A percentile compares a stretch with the other conserved stretches of the same genome.
These are phyloP conservation scores for Dysphania ambrosioides DNA, from an alignment of 148 eudicot genomes.

Conservation along the genomic window DNA sequence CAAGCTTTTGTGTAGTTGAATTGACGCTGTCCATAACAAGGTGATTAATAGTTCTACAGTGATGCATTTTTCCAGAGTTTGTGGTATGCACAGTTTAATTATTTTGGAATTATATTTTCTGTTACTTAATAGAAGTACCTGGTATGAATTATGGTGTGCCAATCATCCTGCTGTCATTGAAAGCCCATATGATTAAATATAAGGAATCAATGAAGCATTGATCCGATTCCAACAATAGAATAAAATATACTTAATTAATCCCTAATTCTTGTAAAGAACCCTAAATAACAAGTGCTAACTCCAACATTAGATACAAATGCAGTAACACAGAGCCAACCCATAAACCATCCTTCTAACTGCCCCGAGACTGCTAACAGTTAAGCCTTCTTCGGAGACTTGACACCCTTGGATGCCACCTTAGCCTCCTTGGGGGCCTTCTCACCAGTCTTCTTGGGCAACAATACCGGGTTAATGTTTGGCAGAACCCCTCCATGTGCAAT, in stretches of 20 bases:
- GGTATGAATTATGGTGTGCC: too few relatives aligned
- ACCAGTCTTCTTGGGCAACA: constrained; percentile 54
- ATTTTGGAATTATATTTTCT: too few relatives aligned
- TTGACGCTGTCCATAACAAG: not conserved
- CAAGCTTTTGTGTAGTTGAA: not conserved
- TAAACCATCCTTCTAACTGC: not conserved
- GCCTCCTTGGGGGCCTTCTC: constrained; percentile 44
- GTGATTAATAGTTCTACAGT: not conserved
- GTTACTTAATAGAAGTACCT: too few relatives aligned
- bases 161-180: too few relatives aligned
- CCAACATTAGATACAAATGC: constrained; percentile 4
- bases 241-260: too few relatives aligned
- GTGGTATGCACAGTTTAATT: too few relatives aligned
- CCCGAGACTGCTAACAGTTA: not conserved
- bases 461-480: constrained; percentile 59
- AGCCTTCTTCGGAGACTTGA: constrained; percentile 56
- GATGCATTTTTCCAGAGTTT: not conserved
- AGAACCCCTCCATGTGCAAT: constrained; percentile 74
- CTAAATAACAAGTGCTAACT: not conserved
- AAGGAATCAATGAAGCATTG: not conserved
- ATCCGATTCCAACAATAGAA: not conserved
- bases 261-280: not conserved
- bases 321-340: not conserved
- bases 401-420: constrained; percentile 45
- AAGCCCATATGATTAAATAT: not conserved